Base-by-base conservation (phyloP, 2,329 filamentous ascomycete genomes). In the Penicillium sp. region DNA sequence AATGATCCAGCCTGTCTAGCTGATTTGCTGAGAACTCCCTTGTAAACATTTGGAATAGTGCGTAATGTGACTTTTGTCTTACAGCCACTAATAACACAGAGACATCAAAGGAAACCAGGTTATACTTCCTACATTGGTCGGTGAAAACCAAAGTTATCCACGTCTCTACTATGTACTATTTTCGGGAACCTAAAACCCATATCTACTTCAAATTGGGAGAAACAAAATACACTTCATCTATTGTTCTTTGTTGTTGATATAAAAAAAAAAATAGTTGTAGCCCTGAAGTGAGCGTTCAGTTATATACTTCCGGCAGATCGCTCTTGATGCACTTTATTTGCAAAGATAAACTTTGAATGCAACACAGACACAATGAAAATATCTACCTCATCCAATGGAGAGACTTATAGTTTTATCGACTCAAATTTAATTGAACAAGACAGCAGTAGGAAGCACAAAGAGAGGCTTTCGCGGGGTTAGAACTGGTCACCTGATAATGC, bases 401-500 rank as follows among this genome's bases (percentile, higher is more conserved):
- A 34, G 45, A 0, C 19, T 7, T 5, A 11, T 15, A 23, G 8
- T 23, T 49, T 10, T 5, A 29, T 40, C 5, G n/a, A 41, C 25
- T 41, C 11, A 11, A 8, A 21, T 27, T 21, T 10, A 19, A 36
- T 21, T 23, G 23, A 44, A 38, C 9, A 44, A 50, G 31, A 34
- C 15, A 34, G 10, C 15, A 44, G 9, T 6, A 23, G 13, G 27
- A 15, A 53, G 19, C 33, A 34, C 4, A 47, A 41, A 45, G 41
- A 29, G 43, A 38, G 10, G n/a, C 47, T 4, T 27, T 53, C n/a
- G 54, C 54, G 54, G 54, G 54, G 54, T 40, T 52, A 38, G 11
- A 5, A 13, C 5, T 10, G 48, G 29, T 41, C 61, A 63, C 55
- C 53, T 61, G 61, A 60, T 19, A 19, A 10, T 29, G 4, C 1